A percentile compares a stretch with the other conserved stretches of the same genome.
phyloP scores from a whole-genome alignment of 192 early-diverging fungal genomes.

The Coemansia reversa region DNA sequence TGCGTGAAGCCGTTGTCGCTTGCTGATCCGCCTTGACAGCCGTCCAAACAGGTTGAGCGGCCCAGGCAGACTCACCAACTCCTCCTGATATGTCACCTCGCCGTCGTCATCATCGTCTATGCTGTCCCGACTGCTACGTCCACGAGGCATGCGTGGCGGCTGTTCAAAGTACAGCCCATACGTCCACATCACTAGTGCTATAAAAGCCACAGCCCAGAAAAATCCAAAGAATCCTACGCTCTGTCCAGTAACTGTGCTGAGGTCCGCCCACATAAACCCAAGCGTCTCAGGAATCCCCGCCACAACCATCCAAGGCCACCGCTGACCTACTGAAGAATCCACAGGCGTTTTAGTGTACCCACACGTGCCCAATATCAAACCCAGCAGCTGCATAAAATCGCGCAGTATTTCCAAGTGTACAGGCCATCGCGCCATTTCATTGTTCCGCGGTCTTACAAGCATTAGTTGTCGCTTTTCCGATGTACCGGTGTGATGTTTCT shows the following conservation, averaged over 20 bases:
- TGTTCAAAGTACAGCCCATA: slow-evolving; percentile 43
- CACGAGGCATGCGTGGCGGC: slow-evolving; percentile 1
- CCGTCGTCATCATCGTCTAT: not conserved
- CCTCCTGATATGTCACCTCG: slow-evolving; percentile 38
- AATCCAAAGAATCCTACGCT: slow-evolving; percentile 44
- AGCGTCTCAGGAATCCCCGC: slow-evolving; percentile 37
- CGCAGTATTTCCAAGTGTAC: slow-evolving; percentile 43
- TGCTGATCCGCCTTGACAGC: slow-evolving; percentile 19
- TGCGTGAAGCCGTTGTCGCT: slow-evolving; percentile 42
- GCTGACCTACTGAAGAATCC: slow-evolving; percentile 30
- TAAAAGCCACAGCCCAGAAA: slow-evolving; percentile 27
- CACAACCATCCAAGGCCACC: slow-evolving; percentile 47
- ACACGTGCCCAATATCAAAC: slow-evolving; percentile 31
- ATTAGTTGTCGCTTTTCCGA: slow-evolving; percentile 6
- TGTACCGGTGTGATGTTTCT: not conserved
- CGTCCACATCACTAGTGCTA: slow-evolving; percentile 33
- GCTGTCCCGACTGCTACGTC: not conserved
- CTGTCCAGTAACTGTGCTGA: slow-evolving; percentile 47
- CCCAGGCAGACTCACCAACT: slow-evolving; percentile 32
- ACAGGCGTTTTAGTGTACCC: slow-evolving; percentile 31
- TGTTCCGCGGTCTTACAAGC: slow-evolving; percentile 23
- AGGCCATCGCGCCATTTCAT: slow-evolving; percentile 42
- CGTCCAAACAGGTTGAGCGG: slow-evolving; percentile 38
- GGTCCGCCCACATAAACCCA: slow-evolving; percentile 51
- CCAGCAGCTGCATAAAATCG: slow-evolving; percentile 47